Evolutionary conservation across 805 yeast species (phyloP).

Genomic region (Kuraishia capsulata): DNA sequence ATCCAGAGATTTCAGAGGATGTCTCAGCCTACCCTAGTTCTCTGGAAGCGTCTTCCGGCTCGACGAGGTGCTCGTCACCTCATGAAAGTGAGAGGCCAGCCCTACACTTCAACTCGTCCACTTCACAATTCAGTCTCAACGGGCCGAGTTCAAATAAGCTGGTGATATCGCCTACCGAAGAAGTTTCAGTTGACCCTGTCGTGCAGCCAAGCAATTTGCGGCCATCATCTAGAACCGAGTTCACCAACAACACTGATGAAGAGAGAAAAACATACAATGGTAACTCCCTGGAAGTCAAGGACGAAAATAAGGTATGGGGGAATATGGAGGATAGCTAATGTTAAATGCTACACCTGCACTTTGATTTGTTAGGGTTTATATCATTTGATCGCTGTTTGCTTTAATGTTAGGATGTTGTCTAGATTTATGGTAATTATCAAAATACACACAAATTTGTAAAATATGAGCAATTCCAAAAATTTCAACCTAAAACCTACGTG

Average conservation of each 20-base stretch:
- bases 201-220: no score
- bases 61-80: slow-evolving; percentile 5
- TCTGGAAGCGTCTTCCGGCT: slow-evolving; percentile 3
- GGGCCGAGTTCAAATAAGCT: not conserved
- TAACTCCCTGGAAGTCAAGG: slow-evolving; percentile 43
- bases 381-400: no score
- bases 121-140: slow-evolving; percentile 4
- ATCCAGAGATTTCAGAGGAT: slow-evolving; percentile 1
- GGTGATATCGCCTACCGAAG: not conserved
- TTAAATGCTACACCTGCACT: no score
- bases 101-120: slow-evolving; percentile 4
- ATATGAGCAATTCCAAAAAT: no score
- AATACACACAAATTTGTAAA: no score
- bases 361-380: no score
- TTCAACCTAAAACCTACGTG: no score
- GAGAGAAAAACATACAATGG: slow-evolving; percentile 48
- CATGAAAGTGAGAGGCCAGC: slow-evolving; percentile 1
- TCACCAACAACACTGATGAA: slow-evolving; percentile 13
- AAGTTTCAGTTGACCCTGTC: not conserved
- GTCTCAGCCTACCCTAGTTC: slow-evolving; percentile 4
- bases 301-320: slow-evolving; percentile 31
- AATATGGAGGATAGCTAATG: slow-evolving; percentile 7
- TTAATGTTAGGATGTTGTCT: no score
- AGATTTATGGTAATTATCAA: no score
- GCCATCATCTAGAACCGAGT: not conserved